A percentile compares a stretch with the other conserved stretches of the same genome.
phyloP scores from a whole-genome alignment of 1,139 yeast genomes.

The Suhomyces panamericanus region DNA sequence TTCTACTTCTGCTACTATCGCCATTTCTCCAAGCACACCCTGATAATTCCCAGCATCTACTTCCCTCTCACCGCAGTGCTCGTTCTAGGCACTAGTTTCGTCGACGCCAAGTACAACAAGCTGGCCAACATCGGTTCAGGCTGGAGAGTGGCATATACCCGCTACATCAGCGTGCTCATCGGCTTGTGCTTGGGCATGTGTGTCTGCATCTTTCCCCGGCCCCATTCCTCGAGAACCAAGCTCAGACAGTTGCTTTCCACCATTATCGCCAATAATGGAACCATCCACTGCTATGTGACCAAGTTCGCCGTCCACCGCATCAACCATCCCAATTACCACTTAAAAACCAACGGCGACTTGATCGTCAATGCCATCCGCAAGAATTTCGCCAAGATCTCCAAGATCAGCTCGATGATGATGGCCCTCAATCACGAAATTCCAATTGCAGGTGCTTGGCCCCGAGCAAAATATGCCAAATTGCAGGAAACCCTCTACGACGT shows the following conservation, averaged over 20 bases:
- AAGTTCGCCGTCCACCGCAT: constrained; percentile 29
- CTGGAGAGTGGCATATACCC: constrained; percentile 28
- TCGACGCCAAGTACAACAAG: constrained; percentile 22
- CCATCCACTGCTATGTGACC: constrained; percentile 32
- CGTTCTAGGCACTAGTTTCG: constrained; percentile 41
- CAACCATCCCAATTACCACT: constrained; percentile 23
- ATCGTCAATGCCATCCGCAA: constrained; percentile 26
- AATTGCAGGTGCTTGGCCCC: constrained; percentile 39
- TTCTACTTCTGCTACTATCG: constrained; percentile 29
- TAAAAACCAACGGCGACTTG: constrained; percentile 25
- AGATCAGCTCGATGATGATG: constrained; percentile 24
- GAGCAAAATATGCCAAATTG: constrained; percentile 27
- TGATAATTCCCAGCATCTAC: constrained; percentile 33
- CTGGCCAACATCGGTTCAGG: constrained; percentile 32
- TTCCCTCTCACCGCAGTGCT: constrained; percentile 31
- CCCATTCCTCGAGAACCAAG: constrained; percentile 32
- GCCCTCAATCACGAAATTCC: constrained; percentile 36
- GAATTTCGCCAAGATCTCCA: constrained; percentile 25
- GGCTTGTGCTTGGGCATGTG: constrained; percentile 35
- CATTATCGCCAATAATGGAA: constrained; percentile 29
- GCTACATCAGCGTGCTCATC: constrained; percentile 32
- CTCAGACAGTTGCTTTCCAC: constrained; percentile 28
- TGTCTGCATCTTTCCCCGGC: constrained; percentile 34
- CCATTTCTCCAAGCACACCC: constrained; percentile 34
- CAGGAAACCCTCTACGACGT: constrained; percentile 30